Evolutionary conservation across 768 basidiomycete species (phyloP).

Genomic region (Fomitopsis pulvina): DNA sequence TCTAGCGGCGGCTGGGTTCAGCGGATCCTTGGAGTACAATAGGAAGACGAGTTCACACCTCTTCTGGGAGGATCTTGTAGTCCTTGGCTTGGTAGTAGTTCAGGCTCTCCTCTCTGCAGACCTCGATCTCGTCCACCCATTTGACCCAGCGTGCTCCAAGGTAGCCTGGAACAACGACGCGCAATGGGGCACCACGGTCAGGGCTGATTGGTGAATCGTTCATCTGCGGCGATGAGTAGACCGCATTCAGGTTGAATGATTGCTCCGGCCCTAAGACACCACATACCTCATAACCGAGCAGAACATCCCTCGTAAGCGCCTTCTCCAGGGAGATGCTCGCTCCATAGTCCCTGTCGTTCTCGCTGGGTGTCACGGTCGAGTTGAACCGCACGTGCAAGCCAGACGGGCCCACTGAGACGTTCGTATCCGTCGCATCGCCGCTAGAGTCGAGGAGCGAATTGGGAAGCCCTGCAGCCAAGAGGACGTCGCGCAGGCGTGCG

Average conservation of each 20-base stretch:
- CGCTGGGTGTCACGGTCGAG: too few relatives aligned
- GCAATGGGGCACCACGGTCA: conserved; percentile 59
- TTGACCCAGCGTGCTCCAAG: conserved; percentile 74
- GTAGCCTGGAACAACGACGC: conserved; percentile 62
- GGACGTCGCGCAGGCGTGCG: conserved; percentile 47
- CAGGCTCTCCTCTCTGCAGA: conserved; percentile 49
- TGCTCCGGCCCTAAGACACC: too few relatives aligned
- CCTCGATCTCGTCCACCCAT: conserved; percentile 58
- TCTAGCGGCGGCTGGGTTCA: too few relatives aligned
- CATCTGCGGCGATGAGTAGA: conserved; percentile 38
- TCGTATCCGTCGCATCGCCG: background rate
- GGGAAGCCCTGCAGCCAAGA: conserved; percentile 19
- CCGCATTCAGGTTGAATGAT: background rate
- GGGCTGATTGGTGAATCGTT: conserved; percentile 51
- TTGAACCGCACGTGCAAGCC: too few relatives aligned
- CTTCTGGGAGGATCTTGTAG: conserved; percentile 41
- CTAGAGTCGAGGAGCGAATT: conserved; percentile 4
- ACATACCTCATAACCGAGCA: background rate
- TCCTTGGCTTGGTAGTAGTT: conserved; percentile 71
- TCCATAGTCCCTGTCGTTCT: too few relatives aligned
- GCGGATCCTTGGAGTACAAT: too few relatives aligned
- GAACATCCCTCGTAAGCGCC: too few relatives aligned
- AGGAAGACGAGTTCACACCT: too few relatives aligned
- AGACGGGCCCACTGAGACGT: too few relatives aligned
- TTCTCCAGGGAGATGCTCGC: conserved; percentile 3